Base-by-base conservation (phyloP, 2,329 filamentous ascomycete genomes). In the Pseudopyrenochaeta lycopersici region DNA sequence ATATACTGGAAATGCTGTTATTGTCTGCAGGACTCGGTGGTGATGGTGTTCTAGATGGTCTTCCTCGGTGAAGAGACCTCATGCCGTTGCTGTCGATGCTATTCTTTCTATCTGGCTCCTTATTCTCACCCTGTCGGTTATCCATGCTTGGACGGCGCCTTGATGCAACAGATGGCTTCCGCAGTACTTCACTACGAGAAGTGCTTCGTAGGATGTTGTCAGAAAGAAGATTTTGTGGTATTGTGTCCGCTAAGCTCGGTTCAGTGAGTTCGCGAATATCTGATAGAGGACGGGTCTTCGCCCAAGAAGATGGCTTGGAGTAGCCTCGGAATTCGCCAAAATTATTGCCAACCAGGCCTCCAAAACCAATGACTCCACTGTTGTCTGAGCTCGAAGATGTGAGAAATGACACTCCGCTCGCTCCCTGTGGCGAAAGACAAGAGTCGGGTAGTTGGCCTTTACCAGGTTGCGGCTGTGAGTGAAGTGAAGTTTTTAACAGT, bases 211-310 rank as follows among this genome's bases (percentile, higher is more conserved):
- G 51, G 7, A 68, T 42, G 33, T 50, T 56, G 10, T 70, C 66
- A 10, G 64, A 60, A 21, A 66, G 53, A 20, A 67, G 62, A 31
- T 67, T 70, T 42, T 61, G 65, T 17, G 71, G 70, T 50, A 72
- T 62, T 1, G 69, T 59, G 11, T 81, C 78, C 15, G 73, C 74
- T 18, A 82, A 62, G 56, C 78, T 81, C 23, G 80, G 79, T 62
- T 82, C 80, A 10, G 79, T 82, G 58, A 81, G 69, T 60, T 82
- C 80, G 55, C 79, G 77, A 51, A 82, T 82, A 58, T 82, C 80
- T 38, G 80, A 82, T 23, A 82, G 64, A 39, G 80, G 78, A 40
- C 80, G 76, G 36, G 73, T 62, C 44, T 74, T 70, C 7, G 73
- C 70, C 70, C 72, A 75, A 4, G 70, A 65, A 29, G 66, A 57